Evolutionary conservation across 2,329 filamentous ascomycete species (phyloP), one percentile per base, ranked within the genome.

Genomic region (Colletotrichum neosansevieriae): DNA sequence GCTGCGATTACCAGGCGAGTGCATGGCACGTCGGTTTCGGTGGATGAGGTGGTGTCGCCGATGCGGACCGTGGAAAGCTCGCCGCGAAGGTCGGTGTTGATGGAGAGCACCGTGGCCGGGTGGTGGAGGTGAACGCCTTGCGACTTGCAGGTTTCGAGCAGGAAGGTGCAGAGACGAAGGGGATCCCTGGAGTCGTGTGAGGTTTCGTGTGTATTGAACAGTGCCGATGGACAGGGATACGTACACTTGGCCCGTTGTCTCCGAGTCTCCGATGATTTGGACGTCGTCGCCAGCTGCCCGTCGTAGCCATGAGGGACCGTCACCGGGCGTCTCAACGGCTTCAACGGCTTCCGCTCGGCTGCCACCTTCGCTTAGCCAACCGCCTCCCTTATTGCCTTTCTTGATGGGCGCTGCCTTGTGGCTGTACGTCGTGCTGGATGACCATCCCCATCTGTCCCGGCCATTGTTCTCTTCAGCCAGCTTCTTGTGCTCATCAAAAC

Each of bases 111-210:
- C 32, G 79, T 83, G 4, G 89, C 88, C 1, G 90, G 91, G 42
- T 93, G 84, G 74, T 93, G 88, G 10, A 94, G 76, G 19, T 84
- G 81, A 3, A 94, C 91, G 13, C 91, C 91, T 19, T 84, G 82
- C 21, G 82, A 78, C n/a, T 83, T 73, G 70, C 87, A 89, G 70
- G 85, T 78, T 13, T 84, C 76, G 12, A 93, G 79, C 2, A 96
- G 81, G 75, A 89, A 94, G 54, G 85, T 80, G 69, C 88, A 94
- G 15, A 95, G 82, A 50, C 82, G 81, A 11, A 88, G 75, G 0
- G 93, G 92, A 72, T 94, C 91, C 56, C 88, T 91, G 74, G 9
- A 44, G n/a, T n/a, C 3, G 32, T 44, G 44, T 62, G 9, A 63
- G 45, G 45, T 59, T 38, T 47, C 36, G 29, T 38, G 11, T 47